These are phyloP conservation scores for Dendrocalamus sinicus DNA, from an alignment of 176 grass and related monocot species.

Conservation along the genomic window DNA sequence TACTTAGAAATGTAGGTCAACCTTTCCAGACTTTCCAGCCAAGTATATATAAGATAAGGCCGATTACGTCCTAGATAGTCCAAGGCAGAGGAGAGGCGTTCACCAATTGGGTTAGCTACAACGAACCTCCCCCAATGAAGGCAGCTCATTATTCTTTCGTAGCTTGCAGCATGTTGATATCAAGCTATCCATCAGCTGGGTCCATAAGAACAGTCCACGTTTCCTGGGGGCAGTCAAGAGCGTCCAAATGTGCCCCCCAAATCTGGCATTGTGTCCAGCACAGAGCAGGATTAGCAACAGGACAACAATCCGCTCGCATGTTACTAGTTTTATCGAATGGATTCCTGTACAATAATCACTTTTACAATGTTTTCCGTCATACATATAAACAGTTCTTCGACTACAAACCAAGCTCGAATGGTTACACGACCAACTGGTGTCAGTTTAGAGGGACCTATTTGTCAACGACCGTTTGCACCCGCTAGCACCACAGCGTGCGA, in stretches of 20 bases:
- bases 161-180: not conserved
- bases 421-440: not conserved
- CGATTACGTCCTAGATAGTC: slow-evolving; percentile 36
- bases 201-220: too few species aligned
- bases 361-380: not conserved
- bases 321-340: not conserved
- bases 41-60: slow-evolving; percentile 35
- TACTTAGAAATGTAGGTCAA: slow-evolving; percentile 33
- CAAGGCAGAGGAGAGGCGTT: not conserved
- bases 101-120: slow-evolving; percentile 8
- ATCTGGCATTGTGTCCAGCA: slow-evolving; percentile 9
- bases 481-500: not conserved
- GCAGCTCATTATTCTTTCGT: not conserved
- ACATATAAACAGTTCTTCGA: too few species aligned
- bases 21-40: slow-evolving; percentile 23
- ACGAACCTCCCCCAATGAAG: slow-evolving; percentile 38
- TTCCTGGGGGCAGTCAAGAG: too few species aligned
- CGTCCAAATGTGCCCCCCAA: not conserved
- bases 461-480: not conserved
- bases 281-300: not conserved
- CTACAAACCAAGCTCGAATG: too few species aligned
- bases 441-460: not conserved
- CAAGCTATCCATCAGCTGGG: not conserved
- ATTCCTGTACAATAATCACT: not conserved
- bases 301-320: not conserved